Evolutionary conservation across 2,329 filamentous ascomycete species (phyloP).

Genomic region (Fusarium agapanthi): DNA sequence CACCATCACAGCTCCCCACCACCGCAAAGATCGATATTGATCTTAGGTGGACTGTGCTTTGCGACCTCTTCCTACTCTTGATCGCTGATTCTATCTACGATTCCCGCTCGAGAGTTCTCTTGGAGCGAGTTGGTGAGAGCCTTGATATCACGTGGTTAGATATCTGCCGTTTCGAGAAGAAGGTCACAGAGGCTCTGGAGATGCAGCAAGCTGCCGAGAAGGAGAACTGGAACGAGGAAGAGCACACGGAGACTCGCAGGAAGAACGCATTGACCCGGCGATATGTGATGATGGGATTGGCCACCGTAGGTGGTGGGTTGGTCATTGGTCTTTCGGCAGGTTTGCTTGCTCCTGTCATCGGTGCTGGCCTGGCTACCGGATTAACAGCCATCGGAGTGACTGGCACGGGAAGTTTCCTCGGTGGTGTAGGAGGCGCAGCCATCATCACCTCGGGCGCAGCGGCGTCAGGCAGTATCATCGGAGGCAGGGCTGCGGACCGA

Average conservation of each 20-base stretch:
- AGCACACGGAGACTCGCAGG: constrained; percentile 86
- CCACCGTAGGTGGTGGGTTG: constrained; percentile 91
- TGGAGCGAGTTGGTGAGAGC: constrained; percentile 83
- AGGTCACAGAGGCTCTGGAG: constrained; percentile 93
- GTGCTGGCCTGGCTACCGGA: constrained; percentile 90
- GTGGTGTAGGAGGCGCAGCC: constrained; percentile 90
- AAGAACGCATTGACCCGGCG: constrained; percentile 84
- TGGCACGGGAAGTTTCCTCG: constrained; percentile 88
- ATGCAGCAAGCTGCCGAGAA: constrained; percentile 96
- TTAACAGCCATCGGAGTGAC: constrained; percentile 95
- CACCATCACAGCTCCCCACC: constrained; percentile 81
- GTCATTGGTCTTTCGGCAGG: constrained; percentile 96
- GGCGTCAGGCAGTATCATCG: constrained; percentile 86
- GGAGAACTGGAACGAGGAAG: constrained; percentile 97
- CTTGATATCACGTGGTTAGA: constrained; percentile 89
- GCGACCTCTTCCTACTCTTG: constrained; percentile 93
- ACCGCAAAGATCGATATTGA: constrained; percentile 93
- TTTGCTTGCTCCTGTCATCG: constrained; percentile 90
- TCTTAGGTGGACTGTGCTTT: constrained; percentile 94
- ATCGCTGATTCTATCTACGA: constrained; percentile 97
- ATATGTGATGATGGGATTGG: constrained; percentile 95
- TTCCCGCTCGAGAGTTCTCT: constrained; percentile 80
- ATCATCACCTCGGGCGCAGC: constrained; percentile 92
- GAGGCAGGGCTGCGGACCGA: constrained; percentile 82
- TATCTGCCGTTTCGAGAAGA: constrained; percentile 96